A percentile compares a stretch with the other conserved stretches of the same genome.
Evolutionary conservation across 2,329 filamentous ascomycete species (phyloP).

Genomic region (Aureobasidium zeae): DNA sequence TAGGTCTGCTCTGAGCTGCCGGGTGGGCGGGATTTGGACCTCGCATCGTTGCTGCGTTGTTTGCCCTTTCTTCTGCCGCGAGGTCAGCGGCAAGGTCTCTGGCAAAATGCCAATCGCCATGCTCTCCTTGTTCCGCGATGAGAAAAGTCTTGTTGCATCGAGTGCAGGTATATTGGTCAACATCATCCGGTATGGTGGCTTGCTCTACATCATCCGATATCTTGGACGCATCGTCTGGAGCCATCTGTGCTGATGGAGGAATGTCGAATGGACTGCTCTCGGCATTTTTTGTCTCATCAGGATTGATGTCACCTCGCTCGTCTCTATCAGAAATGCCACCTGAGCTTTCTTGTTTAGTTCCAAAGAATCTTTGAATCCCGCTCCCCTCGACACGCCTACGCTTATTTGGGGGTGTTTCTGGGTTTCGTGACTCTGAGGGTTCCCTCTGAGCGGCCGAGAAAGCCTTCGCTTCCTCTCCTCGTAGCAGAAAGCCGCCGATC

Average conservation of each 20-base stretch:
- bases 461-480: conserved; percentile 48
- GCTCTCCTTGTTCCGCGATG: conserved; percentile 53
- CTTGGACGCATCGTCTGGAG: not conserved
- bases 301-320: conserved; percentile 1
- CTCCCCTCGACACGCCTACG: conserved; percentile 27
- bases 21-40: conserved; percentile 4
- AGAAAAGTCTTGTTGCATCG: conserved; percentile 47
- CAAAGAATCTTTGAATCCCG: conserved; percentile 31
- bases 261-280: conserved; percentile 5
- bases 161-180: conserved; percentile 45
- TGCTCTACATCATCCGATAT: conserved; percentile 2
- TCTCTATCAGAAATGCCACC: conserved; percentile 16
- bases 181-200: not conserved
- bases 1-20: conserved; percentile 17
- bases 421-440: conserved; percentile 21
- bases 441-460: conserved; percentile 27
- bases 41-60: conserved; percentile 20
- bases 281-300: not conserved
- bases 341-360: conserved; percentile 19
- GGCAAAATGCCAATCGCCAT: conserved; percentile 91
- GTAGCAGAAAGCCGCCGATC: conserved; percentile 78
- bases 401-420: conserved; percentile 26
- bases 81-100: conserved; percentile 75
- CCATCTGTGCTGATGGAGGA: conserved; percentile 2
- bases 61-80: conserved; percentile 50